These are phyloP conservation scores for Bremia lactucae DNA, from an alignment of 352 stramenopile species.

Conservation along the genomic window DNA sequence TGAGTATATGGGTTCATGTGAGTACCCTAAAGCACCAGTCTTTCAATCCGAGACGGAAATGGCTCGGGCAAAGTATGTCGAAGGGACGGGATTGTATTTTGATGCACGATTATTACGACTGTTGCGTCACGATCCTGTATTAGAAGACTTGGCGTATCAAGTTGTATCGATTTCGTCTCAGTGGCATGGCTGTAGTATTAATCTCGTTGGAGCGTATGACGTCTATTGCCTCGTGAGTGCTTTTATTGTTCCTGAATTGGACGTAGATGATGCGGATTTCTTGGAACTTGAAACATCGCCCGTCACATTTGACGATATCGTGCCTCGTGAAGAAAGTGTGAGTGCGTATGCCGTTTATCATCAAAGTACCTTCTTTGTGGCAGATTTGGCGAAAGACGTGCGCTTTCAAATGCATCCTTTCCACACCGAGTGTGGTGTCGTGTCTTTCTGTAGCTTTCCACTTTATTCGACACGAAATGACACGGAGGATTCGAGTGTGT, in stretches of 20 bases:
- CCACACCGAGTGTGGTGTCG: constrained; percentile 39
- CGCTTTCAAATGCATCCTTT: constrained; percentile 63
- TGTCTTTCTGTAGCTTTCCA: constrained; percentile 61
- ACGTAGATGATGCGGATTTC: constrained; percentile 21
- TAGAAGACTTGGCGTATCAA: constrained; percentile 36
- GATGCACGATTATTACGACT: constrained; percentile 49
- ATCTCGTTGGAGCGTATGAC: constrained; percentile 41
- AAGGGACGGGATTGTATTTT: constrained; percentile 38
- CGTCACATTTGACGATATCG: constrained; percentile 40
- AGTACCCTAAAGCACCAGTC: constrained; percentile 68
- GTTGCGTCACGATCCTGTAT: constrained; percentile 37
- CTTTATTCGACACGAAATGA: constrained; percentile 35
- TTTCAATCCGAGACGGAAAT: constrained; percentile 19
- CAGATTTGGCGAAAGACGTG: constrained; percentile 42
- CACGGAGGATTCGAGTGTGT: constrained; percentile 9
- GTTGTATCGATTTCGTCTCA: constrained; percentile 49
- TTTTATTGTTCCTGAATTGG: constrained; percentile 21
- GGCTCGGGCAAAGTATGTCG: constrained; percentile 41
- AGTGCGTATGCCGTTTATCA: constrained; percentile 63
- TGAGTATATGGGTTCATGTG: constrained; percentile 71
- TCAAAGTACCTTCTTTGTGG: constrained; percentile 54
- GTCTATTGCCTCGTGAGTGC: constrained; percentile 60
- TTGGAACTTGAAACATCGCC: constrained; percentile 24
- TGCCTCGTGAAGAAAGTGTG: constrained; percentile 53
- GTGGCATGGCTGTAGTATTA: constrained; percentile 62